These are phyloP conservation scores for Phylloporus sp. DNA, from an alignment of 768 basidiomycete genomes.

Conservation along the genomic window DNA sequence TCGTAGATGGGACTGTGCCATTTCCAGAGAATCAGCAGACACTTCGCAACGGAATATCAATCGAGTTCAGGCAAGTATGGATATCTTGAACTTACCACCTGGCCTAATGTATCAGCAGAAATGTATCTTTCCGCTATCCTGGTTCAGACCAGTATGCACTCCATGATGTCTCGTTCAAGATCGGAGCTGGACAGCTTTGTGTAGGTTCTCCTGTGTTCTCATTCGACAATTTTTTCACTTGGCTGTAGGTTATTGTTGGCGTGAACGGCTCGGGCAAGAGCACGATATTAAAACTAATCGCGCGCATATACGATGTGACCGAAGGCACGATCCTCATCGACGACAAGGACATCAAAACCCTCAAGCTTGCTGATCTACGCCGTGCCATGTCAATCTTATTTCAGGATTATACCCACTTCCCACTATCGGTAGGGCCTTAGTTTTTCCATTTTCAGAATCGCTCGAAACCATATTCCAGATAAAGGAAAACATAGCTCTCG, in stretches of 20 bases:
- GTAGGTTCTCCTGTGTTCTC: constrained; percentile 39
- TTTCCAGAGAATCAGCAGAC: constrained; percentile 49
- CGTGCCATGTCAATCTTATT: constrained; percentile 69
- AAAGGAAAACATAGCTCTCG: constrained; percentile 72
- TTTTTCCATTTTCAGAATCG: background rate
- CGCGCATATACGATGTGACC: constrained; percentile 64
- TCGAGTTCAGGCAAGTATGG: constrained; percentile 52
- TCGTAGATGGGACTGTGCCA: constrained; percentile 47
- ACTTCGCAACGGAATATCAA: constrained; percentile 45
- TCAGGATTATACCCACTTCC: constrained; percentile 80
- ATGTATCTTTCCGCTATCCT: constrained; percentile 73
- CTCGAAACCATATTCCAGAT: constrained; percentile 40
- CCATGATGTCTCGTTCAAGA: constrained; percentile 62
- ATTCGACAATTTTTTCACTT: background rate
- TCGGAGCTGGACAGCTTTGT: constrained; percentile 68
- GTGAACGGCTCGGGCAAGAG: constrained; percentile 79
- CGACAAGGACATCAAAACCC: constrained; percentile 53
- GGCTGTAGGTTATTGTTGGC: constrained; percentile 65
- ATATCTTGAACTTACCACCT: background rate
- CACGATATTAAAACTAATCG: constrained; percentile 71
- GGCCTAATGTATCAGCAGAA: constrained; percentile 32
- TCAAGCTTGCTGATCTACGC: constrained; percentile 62
- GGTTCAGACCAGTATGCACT: constrained; percentile 50
- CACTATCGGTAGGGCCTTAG: constrained; percentile 56
- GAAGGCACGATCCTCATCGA: constrained; percentile 70